Evolutionary conservation across 2,329 filamentous ascomycete genomes (phyloP), one percentile per base, ranked within the genome.

Genomic region (Domatiomyces globalis): DNA sequence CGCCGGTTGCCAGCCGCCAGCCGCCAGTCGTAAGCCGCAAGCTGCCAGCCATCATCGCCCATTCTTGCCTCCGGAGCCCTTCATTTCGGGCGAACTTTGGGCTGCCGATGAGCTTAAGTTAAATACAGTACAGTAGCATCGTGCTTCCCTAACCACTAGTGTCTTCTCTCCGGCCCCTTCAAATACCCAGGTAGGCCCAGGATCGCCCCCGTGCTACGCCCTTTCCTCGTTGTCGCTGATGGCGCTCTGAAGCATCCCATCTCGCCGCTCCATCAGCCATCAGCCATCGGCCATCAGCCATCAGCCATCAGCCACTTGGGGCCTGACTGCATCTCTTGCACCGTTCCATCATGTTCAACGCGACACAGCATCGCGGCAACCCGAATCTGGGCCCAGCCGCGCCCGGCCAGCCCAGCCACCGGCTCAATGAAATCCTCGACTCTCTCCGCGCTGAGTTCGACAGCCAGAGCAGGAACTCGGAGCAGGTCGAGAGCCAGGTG

Each of bases 401-500:
- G 51, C 58, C 58, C 43, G 58, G 56, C 18, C 56, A 55, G 48
- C 83, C 85, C 54, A 78, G 75, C 71, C 77, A 73, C 61, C 87
- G 92, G 60, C 76, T 96, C 62, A 87, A 85, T 60, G 90, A 98
- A 75, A 80, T 96, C 58, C 77, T 98, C 64, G 90, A 96, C 52
- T 84, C 88, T 67, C 80, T 98, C 62, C 83, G 90, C 65, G 78
- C 80, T 63, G 92, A 98, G 70, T 96, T 95, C 61, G 90, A 96
- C 60, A 83, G 77, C 55, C 85, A 94, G 68, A 77, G 83, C 61
- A 81, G 85, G 58, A 81, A 86, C 61, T 85, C 81, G 58, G 87
- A 87, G 66, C 86, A 87, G 62, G 94, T 88, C 67, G 90, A 98
- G 67, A 86, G 90, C 67, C 88, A 94, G 95, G 92, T 96, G 65